Conservation (phyloP, 2,329 filamentous ascomycete species). For the Coniochaeta sp. region DNA sequence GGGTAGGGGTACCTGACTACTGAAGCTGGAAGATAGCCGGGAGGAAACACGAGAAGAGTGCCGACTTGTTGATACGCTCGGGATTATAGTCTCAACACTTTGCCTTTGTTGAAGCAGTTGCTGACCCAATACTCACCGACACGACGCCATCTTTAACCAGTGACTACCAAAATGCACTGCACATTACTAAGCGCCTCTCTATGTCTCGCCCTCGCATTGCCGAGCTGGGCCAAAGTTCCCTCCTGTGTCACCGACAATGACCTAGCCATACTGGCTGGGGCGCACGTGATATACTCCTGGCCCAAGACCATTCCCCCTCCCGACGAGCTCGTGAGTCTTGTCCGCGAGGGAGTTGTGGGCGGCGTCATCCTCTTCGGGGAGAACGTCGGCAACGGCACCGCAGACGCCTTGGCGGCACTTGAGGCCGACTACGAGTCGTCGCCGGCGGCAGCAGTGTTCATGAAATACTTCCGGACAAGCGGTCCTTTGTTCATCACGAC, state of each 20-base stretch:
- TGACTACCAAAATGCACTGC: neutral
- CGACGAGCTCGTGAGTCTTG: neutral
- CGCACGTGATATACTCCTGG: slow-evolving; percentile 1
- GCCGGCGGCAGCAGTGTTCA: neutral
- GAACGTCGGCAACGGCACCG: neutral
- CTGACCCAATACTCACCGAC: neutral
- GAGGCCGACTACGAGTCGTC: neutral
- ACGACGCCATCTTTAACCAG: neutral
- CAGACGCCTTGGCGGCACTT: neutral
- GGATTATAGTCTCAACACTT: neutral
- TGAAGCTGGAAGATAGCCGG: neutral
- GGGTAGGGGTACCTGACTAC: neutral
- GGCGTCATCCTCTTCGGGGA: slow-evolving; percentile 2
- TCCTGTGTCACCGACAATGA: neutral
- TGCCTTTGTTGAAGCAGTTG: neutral
- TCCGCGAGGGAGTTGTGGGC: neutral
- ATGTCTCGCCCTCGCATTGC: neutral
- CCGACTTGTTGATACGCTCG: neutral
- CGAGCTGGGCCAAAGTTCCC: neutral
- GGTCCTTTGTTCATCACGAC: slow-evolving; percentile 1
- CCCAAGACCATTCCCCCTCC: neutral
- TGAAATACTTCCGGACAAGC: neutral
- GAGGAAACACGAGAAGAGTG: neutral
- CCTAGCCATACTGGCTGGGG: neutral
- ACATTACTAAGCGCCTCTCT: neutral